Evolutionary conservation across 768 basidiomycete genomes (phyloP).

Genomic region (Hericium coralloides): DNA sequence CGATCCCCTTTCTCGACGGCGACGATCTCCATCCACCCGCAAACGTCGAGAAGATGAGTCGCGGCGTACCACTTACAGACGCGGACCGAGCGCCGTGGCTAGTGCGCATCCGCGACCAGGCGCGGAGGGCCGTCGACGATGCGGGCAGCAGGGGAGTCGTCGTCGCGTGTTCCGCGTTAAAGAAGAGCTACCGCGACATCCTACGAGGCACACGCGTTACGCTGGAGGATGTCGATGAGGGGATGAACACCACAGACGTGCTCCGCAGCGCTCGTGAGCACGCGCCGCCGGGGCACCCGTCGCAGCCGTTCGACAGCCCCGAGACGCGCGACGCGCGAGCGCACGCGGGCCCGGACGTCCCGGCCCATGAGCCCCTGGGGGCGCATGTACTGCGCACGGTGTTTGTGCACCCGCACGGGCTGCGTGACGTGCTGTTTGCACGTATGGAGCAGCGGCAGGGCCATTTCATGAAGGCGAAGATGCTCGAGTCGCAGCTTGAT

Average conservation of each 20-base stretch:
- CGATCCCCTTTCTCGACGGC: constrained; percentile 79
- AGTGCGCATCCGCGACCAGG: constrained; percentile 55
- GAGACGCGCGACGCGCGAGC: constrained; percentile 3
- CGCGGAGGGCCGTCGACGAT: constrained; percentile 48
- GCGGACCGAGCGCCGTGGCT: constrained; percentile 86
- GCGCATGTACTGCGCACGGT: constrained; percentile 43
- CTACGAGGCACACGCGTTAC: constrained; percentile 43
- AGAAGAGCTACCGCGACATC: constrained; percentile 71
- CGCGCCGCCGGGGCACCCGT: not conserved
- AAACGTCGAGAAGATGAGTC: constrained; percentile 85
- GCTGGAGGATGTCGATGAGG: not conserved
- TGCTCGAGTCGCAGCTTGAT: constrained; percentile 73
- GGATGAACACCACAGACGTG: not conserved
- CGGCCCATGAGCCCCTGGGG: constrained; percentile 17
- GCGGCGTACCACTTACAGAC: constrained; percentile 69
- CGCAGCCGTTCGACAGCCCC: not conserved
- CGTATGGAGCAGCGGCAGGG: constrained; percentile 56
- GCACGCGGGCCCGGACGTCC: constrained; percentile 14
- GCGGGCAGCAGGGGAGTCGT: constrained; percentile 44
- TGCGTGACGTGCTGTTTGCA: constrained; percentile 42
- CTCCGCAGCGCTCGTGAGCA: not conserved
- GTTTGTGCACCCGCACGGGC: constrained; percentile 75
- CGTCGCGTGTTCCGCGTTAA: constrained; percentile 82
- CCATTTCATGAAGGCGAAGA: constrained; percentile 78
- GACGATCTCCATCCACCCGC: constrained; percentile 76